A percentile compares a stretch with the other conserved stretches of the same genome.
Conservation (phyloP, 2,329 filamentous ascomycete genomes). For the Mycosphaerelloides madeirae region DNA sequence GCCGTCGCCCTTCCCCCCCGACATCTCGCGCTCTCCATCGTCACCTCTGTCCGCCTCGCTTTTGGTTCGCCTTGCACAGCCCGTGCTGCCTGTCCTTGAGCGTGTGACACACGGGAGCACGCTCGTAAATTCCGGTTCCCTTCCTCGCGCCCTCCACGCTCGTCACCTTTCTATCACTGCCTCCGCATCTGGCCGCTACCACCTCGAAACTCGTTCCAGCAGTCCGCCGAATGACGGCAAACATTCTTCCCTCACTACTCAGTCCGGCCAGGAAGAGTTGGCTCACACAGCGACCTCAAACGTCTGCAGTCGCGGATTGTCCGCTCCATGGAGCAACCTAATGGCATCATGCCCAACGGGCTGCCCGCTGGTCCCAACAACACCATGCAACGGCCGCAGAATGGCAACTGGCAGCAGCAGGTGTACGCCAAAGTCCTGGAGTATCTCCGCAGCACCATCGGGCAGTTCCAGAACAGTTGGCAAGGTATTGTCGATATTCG, state of each 20-base stretch:
- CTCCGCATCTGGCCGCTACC: not conserved
- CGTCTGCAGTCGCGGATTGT: not conserved
- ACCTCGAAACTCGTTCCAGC: not conserved
- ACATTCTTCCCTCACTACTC: not conserved
- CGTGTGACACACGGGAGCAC: not conserved
- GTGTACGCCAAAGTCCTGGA: constrained; percentile 25
- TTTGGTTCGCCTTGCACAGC: no score
- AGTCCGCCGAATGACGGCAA: constrained; percentile 4
- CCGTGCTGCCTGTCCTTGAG: not conserved
- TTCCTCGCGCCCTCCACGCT: no score
- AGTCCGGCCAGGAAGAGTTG: constrained; percentile 4
- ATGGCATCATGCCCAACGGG: constrained; percentile 14
- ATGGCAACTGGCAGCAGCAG: constrained; percentile 24
- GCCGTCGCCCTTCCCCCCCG: not conserved
- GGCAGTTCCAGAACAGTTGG: constrained; percentile 26
- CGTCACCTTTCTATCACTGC: no score
- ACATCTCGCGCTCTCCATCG: not conserved
- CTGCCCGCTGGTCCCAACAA: constrained; percentile 8
- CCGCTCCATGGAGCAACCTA: constrained; percentile 10
- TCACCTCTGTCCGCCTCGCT: not conserved
- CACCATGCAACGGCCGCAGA: constrained; percentile 28
- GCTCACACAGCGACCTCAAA: not conserved
- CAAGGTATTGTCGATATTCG: constrained; percentile 29
- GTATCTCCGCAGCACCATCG: constrained; percentile 19
- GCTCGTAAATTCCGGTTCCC: not conserved